Base-by-base conservation (phyloP, 2,329 filamentous ascomycete species). In the Fusarium pilosicola region DNA sequence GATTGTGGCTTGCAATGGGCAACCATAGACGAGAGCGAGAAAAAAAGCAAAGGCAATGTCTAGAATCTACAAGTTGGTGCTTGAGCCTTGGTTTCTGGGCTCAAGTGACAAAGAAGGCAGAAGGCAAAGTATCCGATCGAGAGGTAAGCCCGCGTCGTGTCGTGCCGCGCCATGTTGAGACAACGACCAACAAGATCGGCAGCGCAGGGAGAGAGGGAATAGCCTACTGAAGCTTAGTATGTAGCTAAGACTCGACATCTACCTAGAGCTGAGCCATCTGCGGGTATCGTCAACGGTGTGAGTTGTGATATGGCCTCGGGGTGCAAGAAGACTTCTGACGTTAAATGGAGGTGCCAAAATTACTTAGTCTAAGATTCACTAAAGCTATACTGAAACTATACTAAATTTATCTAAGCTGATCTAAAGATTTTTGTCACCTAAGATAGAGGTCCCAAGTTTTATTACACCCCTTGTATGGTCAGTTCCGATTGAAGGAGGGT, bases 1-100 rank as follows among this genome's bases (percentile, higher is more conserved):
- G 48, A 71, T 62, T 71, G 58, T 66, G 56, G 48, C 48, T 51
- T 74, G 30, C 18, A 62, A 56, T 56, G 44, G 70, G 54, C 49
- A 62, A 42, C 48, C 51, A 39, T 57, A 63, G 52, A 68, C 62
- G 60, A 68, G 20, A 52, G 52, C 41, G n/a, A 52, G 32, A 10
- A 26, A 26, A 32, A 44, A 34, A 55, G 30, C n/a, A 45, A 55
- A n/a, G 34, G 56, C 28, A 30, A 44, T 62, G 30, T 44, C n/a
- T 46, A 36, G 15, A 64, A 54, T 55, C 63, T 68, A 45, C 54
- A 60, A 56, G 32, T 46, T 66, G 32, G 62, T 51, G 22, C 24
- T 49, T 57, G 36, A 18, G 48, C 68, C 54, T 72, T 72, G 58
- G 54, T 36, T 38, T 28, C 26, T 61, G 59, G 56, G 51, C 51